Conservation (phyloP, 495 filamentous ascomycete species). For the Trichoderma erinaceum region DNA sequence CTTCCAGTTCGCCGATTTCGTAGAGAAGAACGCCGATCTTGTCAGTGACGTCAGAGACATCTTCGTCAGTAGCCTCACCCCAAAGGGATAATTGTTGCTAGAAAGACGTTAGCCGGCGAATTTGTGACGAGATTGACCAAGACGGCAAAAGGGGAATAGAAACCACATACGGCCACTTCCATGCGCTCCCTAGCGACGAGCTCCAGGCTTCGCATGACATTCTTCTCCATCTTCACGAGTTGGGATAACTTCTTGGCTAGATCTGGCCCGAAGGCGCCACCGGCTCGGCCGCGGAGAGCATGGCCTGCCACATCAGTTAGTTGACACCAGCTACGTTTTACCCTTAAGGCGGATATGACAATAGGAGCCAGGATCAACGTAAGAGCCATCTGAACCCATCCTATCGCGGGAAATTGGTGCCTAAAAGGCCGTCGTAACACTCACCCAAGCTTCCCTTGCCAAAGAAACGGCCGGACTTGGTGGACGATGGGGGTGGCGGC, state of each 20-base stretch:
- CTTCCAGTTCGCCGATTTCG: conserved; percentile 97
- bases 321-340: not conserved
- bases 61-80: conserved; percentile 94
- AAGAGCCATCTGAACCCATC: conserved; percentile 5
- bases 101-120: conserved; percentile 25
- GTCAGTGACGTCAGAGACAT: conserved; percentile 97
- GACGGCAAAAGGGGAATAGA: not conserved
- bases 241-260: conserved; percentile 94
- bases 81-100: conserved; percentile 98
- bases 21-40: conserved; percentile 97
- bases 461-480: conserved; percentile 84
- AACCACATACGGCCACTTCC: conserved; percentile 81
- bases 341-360: not conserved
- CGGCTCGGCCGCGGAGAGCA: conserved; percentile 83
- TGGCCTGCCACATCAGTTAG: conserved; percentile 57
- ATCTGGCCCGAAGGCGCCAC: conserved; percentile 92
- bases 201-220: conserved; percentile 97
- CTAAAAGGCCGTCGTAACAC: conserved; percentile 16
- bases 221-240: conserved; percentile 99
- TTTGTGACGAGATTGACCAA: not conserved
- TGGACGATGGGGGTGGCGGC: conserved; percentile 82
- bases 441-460: conserved; percentile 77
- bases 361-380: not conserved
- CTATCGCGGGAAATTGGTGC: not conserved
- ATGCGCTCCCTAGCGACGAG: conserved; percentile 90